These are phyloP conservation scores for Yarrowia sp. DNA, from an alignment of 805 yeast genomes.

Conservation along the genomic window DNA sequence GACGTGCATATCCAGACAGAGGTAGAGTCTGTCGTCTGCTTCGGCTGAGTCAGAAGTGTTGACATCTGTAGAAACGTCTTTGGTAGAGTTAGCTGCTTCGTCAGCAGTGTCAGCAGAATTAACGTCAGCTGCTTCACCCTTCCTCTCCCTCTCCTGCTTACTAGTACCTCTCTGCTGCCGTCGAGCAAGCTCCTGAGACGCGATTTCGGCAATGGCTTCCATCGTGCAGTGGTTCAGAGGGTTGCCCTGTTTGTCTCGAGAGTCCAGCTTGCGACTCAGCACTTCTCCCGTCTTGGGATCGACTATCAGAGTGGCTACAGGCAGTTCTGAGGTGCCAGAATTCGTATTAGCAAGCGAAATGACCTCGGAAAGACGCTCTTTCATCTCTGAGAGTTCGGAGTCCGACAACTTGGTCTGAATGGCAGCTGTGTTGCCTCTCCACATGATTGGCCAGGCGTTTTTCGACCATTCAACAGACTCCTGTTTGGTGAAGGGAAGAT, in stretches of 20 bases:
- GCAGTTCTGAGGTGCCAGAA: slow-evolving; percentile 34
- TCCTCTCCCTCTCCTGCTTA: neutral
- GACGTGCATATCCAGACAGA: slow-evolving; percentile 73
- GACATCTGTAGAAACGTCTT: too few species aligned
- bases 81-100: too few species aligned
- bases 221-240: slow-evolving; percentile 74
- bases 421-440: slow-evolving; percentile 82
- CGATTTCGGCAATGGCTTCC: slow-evolving; percentile 63
- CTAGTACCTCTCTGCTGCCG: slow-evolving; percentile 34
- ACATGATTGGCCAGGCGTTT: slow-evolving; percentile 75
- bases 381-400: slow-evolving; percentile 48
- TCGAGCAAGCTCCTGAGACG: slow-evolving; percentile 48
- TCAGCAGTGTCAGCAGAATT: too few species aligned
- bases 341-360: slow-evolving; percentile 32
- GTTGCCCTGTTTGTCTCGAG: slow-evolving; percentile 41
- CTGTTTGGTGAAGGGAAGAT: slow-evolving; percentile 71
- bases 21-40: slow-evolving; percentile 45
- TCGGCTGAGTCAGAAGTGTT: too few species aligned
- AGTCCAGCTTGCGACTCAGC: slow-evolving; percentile 43
- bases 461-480: slow-evolving; percentile 60
- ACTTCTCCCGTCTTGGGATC: slow-evolving; percentile 49
- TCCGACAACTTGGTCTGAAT: slow-evolving; percentile 45
- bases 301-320: slow-evolving; percentile 61
- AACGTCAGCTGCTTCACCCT: neutral
- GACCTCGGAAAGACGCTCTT: slow-evolving; percentile 37